Conservation (phyloP, 2,329 filamentous ascomycete genomes). For the Pseudogymnoascus pannorum region DNA sequence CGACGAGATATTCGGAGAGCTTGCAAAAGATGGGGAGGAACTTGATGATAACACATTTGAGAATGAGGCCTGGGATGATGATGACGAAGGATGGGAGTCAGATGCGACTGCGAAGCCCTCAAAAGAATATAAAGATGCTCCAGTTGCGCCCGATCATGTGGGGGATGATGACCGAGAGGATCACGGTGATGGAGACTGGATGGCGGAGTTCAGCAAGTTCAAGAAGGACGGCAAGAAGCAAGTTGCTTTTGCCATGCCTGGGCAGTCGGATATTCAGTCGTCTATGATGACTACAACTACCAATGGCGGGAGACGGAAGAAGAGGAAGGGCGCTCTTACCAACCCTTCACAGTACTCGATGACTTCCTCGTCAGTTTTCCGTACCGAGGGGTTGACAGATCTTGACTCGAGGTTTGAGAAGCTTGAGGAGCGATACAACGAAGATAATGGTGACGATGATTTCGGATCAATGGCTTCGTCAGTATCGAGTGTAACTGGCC, state of each 20-base stretch:
- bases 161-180: constrained; percentile 51
- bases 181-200: constrained; percentile 70
- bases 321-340: constrained; percentile 89
- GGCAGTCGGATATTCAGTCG: constrained; percentile 58
- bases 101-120: constrained; percentile 78
- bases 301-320: constrained; percentile 77
- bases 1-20: constrained; percentile 70
- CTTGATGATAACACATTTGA: constrained; percentile 77
- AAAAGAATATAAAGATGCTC: constrained; percentile 43
- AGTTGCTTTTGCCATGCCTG: constrained; percentile 33
- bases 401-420: constrained; percentile 89
- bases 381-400: constrained; percentile 79
- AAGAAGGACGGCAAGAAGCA: constrained; percentile 68
- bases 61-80: constrained; percentile 50
- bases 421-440: constrained; percentile 74
- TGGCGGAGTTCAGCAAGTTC: constrained; percentile 89
- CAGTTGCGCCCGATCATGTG: constrained; percentile 33
- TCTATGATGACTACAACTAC: constrained; percentile 70
- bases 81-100: constrained; percentile 88
- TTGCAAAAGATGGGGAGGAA: constrained; percentile 64
- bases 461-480: constrained; percentile 57
- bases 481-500: constrained; percentile 59
- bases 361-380: constrained; percentile 78
- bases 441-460: constrained; percentile 54
- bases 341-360: constrained; percentile 83